These are phyloP conservation scores for Paramecium sexaurelia DNA, from an alignment of 73 alveolate genomes.

Conservation along the genomic window DNA sequence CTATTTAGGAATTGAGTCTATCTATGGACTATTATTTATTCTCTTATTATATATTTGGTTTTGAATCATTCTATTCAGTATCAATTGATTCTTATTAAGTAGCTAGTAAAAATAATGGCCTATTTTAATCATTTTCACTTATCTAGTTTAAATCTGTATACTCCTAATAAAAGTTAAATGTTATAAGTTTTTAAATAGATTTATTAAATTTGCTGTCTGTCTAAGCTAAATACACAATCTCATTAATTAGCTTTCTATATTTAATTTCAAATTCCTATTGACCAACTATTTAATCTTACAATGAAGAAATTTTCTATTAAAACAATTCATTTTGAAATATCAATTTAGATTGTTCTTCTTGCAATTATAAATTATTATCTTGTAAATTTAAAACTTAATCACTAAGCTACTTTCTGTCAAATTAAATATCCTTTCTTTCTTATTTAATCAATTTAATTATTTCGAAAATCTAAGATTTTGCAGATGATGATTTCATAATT, in stretches of 20 bases:
- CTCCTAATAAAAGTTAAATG: background rate
- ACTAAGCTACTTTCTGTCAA: background rate
- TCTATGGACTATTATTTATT: background rate
- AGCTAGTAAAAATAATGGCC: background rate
- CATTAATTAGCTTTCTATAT: background rate
- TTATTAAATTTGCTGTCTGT: background rate
- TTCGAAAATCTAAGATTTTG: background rate
- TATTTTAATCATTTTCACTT: constrained; percentile 7
- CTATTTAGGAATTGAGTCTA: background rate
- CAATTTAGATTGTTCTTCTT: background rate
- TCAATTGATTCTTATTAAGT: background rate
- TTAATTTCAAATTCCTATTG: background rate
- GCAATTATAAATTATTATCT: background rate
- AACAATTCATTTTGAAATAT: background rate
- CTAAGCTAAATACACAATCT: background rate
- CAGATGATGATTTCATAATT: background rate
- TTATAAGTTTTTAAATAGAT: background rate
- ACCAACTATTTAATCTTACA: background rate
- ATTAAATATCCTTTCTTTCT: background rate
- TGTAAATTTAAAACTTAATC: background rate
- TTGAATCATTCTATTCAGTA: background rate
- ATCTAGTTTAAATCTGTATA: background rate
- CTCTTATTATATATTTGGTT: background rate
- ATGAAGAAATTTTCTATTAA: background rate
- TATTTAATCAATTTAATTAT: background rate